These are phyloP conservation scores for Prunus yedoensis DNA, from an alignment of 331 rosid genomes.

Conservation along the genomic window DNA sequence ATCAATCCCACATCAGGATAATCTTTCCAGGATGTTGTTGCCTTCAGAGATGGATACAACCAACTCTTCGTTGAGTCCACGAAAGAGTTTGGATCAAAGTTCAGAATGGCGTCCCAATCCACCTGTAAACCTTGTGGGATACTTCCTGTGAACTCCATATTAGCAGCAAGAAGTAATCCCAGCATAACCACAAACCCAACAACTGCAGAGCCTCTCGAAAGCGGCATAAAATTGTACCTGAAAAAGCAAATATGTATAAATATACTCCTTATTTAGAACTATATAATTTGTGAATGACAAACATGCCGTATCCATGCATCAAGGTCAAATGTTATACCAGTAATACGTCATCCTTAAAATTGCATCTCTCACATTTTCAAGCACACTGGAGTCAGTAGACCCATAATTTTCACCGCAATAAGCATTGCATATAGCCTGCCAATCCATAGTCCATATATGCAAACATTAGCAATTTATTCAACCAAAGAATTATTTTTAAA, in stretches of 20 bases:
- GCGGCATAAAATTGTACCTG: constrained; percentile 98
- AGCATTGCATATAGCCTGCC: constrained; percentile 78
- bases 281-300: constrained; percentile 4
- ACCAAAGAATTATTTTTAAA: neutral
- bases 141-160: constrained; percentile 82
- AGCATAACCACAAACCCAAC: constrained; percentile 83
- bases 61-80: constrained; percentile 72
- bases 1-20: constrained; percentile 69
- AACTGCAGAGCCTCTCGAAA: constrained; percentile 85
- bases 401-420: constrained; percentile 79
- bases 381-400: constrained; percentile 63
- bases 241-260: constrained; percentile 7
- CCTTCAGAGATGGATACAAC: constrained; percentile 82
- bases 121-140: constrained; percentile 72
- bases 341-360: constrained; percentile 90
- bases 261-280: constrained; percentile 9
- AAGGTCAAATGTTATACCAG: constrained; percentile 55
- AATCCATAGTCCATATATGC: constrained; percentile 16
- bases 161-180: constrained; percentile 86
- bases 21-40: constrained; percentile 86
- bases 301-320: constrained; percentile 6
- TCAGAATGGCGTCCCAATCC: constrained; percentile 92
- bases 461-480: constrained; percentile 7
- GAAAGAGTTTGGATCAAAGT: constrained; percentile 63
- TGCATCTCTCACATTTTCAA: constrained; percentile 88